Evolutionary conservation across 2,329 filamentous ascomycete genomes (phyloP).

Genomic region (Aspergillus neotritici): DNA sequence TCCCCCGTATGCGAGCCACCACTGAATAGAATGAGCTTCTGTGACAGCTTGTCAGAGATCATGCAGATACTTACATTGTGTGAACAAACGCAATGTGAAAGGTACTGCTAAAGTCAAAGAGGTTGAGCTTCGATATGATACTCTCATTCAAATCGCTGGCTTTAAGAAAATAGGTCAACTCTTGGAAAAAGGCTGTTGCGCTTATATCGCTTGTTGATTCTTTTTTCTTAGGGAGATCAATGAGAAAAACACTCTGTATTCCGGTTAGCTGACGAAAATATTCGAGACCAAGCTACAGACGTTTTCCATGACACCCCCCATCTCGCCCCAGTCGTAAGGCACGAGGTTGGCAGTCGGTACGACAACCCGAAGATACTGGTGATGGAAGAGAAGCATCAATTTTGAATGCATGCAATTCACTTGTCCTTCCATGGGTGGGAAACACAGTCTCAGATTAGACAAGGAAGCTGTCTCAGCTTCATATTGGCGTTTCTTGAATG

Average conservation of each 20-base stretch:
- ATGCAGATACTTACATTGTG: slow-evolving; percentile 63
- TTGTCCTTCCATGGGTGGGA: slow-evolving; percentile 70
- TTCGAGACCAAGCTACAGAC: slow-evolving; percentile 37
- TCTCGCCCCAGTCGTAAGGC: slow-evolving; percentile 84
- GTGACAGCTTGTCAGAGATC: slow-evolving; percentile 1
- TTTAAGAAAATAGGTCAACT: slow-evolving; percentile 64
- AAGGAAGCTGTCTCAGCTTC: slow-evolving; percentile 39
- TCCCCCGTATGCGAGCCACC: slow-evolving; percentile 53
- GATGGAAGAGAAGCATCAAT: slow-evolving; percentile 79
- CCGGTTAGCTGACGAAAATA: slow-evolving; percentile 8
- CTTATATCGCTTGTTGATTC: slow-evolving; percentile 14
- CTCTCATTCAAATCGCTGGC: slow-evolving; percentile 60
- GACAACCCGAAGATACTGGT: slow-evolving; percentile 67
- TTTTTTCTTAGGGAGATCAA: slow-evolving; percentile 66
- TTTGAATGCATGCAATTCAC: slow-evolving; percentile 87
- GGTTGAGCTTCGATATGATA: slow-evolving; percentile 62
- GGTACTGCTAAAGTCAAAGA: slow-evolving; percentile 78
- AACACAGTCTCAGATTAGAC: slow-evolving; percentile 61
- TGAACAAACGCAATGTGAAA: slow-evolving; percentile 72
- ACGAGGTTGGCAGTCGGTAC: slow-evolving; percentile 84
- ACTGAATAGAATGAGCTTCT: slow-evolving; percentile 32
- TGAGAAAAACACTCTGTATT: slow-evolving; percentile 70
- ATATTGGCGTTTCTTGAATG: slow-evolving; percentile 33
- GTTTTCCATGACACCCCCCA: slow-evolving; percentile 73
- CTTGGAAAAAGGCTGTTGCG: slow-evolving; percentile 57